A percentile compares a stretch with the other conserved stretches of the same genome.
Conservation (phyloP, 2,329 filamentous ascomycete species). For the Ambrosiella cleistominuta region DNA sequence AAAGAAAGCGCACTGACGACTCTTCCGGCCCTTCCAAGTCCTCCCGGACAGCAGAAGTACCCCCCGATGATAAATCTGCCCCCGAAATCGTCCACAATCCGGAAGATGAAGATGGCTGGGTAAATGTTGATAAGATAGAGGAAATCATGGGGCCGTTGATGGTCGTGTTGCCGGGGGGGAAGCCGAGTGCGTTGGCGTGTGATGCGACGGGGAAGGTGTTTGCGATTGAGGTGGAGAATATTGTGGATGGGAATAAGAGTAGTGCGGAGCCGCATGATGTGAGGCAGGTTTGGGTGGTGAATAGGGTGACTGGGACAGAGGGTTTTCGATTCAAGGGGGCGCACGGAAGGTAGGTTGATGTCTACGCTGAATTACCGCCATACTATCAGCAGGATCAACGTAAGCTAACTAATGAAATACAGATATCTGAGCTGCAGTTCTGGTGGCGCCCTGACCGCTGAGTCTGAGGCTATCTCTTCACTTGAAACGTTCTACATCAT, state of each 20-base stretch:
- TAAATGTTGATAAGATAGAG: slow-evolving; percentile 54
- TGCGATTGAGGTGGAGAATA: slow-evolving; percentile 64
- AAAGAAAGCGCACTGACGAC: slow-evolving; percentile 52
- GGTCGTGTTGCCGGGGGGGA: slow-evolving; percentile 61
- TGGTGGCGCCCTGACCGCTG: slow-evolving; percentile 59
- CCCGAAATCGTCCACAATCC: slow-evolving; percentile 17
- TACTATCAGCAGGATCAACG: background rate
- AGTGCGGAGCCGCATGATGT: slow-evolving; percentile 93
- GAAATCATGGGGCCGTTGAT: slow-evolving; percentile 73
- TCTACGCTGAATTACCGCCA: slow-evolving; percentile 8
- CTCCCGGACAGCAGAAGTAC: background rate
- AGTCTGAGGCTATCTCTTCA: slow-evolving; percentile 62
- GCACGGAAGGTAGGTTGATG: slow-evolving; percentile 50
- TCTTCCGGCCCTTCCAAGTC: background rate
- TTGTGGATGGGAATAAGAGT: slow-evolving; percentile 63
- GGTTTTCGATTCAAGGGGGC: slow-evolving; percentile 74
- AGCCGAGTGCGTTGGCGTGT: slow-evolving; percentile 60
- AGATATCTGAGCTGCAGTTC: slow-evolving; percentile 79
- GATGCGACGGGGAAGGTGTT: slow-evolving; percentile 81
- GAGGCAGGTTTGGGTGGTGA: slow-evolving; percentile 87
- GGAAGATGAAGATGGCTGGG: slow-evolving; percentile 72
- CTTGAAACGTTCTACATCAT: slow-evolving; percentile 68
- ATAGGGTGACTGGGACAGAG: slow-evolving; percentile 64
- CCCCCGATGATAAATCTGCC: slow-evolving; percentile 10
- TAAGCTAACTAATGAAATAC: slow-evolving; percentile 2